Conservation (phyloP, 2,329 filamentous ascomycete genomes). For the Atkinsonella hypoxylon region DNA sequence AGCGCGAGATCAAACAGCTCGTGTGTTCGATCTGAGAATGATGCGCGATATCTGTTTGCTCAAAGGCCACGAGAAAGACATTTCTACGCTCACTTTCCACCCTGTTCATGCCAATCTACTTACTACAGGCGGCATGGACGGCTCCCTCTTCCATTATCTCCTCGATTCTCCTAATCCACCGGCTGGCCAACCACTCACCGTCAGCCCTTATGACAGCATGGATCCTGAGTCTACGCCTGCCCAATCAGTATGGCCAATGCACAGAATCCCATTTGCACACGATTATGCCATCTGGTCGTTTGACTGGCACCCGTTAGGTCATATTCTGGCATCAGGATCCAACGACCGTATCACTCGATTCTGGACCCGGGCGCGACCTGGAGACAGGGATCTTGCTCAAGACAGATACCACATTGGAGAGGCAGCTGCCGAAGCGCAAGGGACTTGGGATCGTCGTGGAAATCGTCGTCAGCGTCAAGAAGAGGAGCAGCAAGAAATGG, state of each 20-base stretch:
- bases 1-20: conserved; percentile 81
- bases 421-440: conserved; percentile 81
- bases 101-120: conserved; percentile 82
- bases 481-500: conserved; percentile 84
- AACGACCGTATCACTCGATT: conserved; percentile 96
- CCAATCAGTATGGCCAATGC: conserved; percentile 86
- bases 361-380: conserved; percentile 84
- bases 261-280: conserved; percentile 78
- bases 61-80: conserved; percentile 91
- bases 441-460: conserved; percentile 80
- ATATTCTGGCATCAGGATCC: conserved; percentile 88
- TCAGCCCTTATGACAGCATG: conserved; percentile 74
- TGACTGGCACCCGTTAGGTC: conserved; percentile 93
- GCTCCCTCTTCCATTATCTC: conserved; percentile 86
- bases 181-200: conserved; percentile 53
- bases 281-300: conserved; percentile 95
- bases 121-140: conserved; percentile 82
- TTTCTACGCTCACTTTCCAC: conserved; percentile 87
- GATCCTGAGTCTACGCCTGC: conserved; percentile 70
- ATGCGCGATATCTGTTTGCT: conserved; percentile 95
- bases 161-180: conserved; percentile 89
- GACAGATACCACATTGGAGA: conserved; percentile 95
- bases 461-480: conserved; percentile 71
- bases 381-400: conserved; percentile 72
- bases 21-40: conserved; percentile 91